Conservation (phyloP, 148 eudicot genomes). For the Amaranthus hypochondriacus region DNA sequence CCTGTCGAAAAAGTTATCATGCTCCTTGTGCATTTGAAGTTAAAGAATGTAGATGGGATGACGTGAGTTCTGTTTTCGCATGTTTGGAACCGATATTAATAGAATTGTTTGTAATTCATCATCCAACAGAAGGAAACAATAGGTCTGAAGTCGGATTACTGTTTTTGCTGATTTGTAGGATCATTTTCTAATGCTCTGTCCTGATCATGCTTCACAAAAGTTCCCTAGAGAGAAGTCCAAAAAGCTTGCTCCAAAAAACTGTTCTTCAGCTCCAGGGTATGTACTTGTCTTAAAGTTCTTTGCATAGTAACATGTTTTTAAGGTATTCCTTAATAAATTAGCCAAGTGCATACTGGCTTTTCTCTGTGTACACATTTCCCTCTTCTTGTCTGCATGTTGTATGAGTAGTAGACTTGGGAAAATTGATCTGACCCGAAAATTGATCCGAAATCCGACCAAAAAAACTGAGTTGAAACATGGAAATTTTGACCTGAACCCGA, state of each 20-base stretch:
- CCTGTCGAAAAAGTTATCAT: constrained; percentile 78
- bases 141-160: neutral
- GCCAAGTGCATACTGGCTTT: neutral
- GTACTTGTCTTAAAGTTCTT: constrained; percentile 11
- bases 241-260: constrained; percentile 33
- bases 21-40: constrained; percentile 67
- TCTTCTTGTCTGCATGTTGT: neutral
- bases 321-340: neutral
- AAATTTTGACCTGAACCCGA: neutral
- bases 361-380: neutral
- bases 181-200: constrained; percentile 64
- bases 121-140: neutral
- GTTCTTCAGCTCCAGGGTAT: constrained; percentile 39
- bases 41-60: constrained; percentile 79
- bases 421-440: no score
- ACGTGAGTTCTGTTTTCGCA: constrained; percentile 37
- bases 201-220: constrained; percentile 53
- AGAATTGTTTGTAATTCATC: neutral
- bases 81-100: neutral
- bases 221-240: constrained; percentile 67
- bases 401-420: neutral
- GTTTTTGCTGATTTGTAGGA: constrained; percentile 36
- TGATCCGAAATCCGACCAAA: no score
- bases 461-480: no score
- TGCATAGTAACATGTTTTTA: neutral